Evolutionary conservation across 176 grass and related monocot species (phyloP), one percentile per base, ranked within the genome.

Genomic region (Bothriochloa decipiens): DNA sequence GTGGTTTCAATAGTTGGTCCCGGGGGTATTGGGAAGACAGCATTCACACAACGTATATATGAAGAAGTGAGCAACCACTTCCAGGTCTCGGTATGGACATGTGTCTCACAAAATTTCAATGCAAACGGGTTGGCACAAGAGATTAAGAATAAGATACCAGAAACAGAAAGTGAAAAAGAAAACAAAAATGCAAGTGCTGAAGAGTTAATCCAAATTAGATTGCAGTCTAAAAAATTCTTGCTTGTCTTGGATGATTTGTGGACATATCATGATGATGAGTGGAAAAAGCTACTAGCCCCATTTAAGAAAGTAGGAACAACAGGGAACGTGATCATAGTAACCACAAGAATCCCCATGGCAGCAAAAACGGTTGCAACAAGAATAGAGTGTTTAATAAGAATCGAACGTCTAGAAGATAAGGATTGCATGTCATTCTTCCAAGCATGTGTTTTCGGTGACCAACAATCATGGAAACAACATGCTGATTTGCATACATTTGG

Each of bases 191-290:
- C 1, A 16, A 72, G 14, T 82, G 50, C n/a, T 16, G 42, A 72
- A 72, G 65, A 58, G 35, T 17, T 40, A 12, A 68, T 82, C 18
- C 22, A 70, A 32, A n/a, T 28, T 53, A 72, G 26, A 82, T 68
- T 72, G 22, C 35, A 40, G 9, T 71, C 33, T 13, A 70, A 72
- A 55, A 8, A 9, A 3, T 82, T 82, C 17, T 40, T 82, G 18
- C 33, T 82, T 42, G 68, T 72, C 6, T 37, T 82, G 22, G 80
- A 82, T 82, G 80, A 82, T 55, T 8, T 22, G 18, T 55, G 52
- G 52, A 55, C 52, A 8, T 55, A 22, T 55, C 52, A 55, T 22
- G 52, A 55, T 6, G 52, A 55, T 55, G 52, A 55, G 52, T 55
- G 17, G 52, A 22, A 50, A 55, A 55, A 22, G 6, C 7, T 55